Evolutionary conservation across 805 yeast genomes (phyloP).

Genomic region (Phaffomyces thermotolerans): DNA sequence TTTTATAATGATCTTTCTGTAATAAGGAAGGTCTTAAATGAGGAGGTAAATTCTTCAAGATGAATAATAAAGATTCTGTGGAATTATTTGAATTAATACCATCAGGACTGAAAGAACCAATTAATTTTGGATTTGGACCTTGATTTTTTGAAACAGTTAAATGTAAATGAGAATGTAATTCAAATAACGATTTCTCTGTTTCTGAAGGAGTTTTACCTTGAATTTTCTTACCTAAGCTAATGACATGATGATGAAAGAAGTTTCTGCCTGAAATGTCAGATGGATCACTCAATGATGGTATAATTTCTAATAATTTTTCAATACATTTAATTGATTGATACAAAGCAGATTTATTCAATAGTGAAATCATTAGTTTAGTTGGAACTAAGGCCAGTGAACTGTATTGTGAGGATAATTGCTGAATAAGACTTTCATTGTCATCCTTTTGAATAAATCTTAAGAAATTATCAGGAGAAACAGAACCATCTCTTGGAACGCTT

Average conservation of each 20-base stretch:
- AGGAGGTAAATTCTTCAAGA: constrained; percentile 49
- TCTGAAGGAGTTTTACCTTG: constrained; percentile 12
- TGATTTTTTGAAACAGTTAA: constrained; percentile 45
- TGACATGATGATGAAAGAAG: constrained; percentile 77
- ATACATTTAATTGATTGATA: constrained; percentile 50
- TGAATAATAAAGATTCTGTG: constrained; percentile 50
- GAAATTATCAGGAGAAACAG: constrained; percentile 18
- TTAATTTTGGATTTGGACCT: constrained; percentile 37
- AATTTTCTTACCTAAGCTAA: constrained; percentile 65
- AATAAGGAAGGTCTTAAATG: constrained; percentile 48
- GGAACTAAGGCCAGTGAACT: constrained; percentile 45
- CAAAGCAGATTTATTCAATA: constrained; percentile 60
- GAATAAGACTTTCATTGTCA: constrained; percentile 34
- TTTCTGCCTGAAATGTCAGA: constrained; percentile 76
- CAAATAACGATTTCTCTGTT: constrained; percentile 3
- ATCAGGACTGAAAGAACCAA: constrained; percentile 53
- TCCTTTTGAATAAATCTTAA: constrained; percentile 31
- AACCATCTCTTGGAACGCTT: neutral
- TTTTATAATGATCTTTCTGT: constrained; percentile 64
- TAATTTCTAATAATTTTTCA: constrained; percentile 42
- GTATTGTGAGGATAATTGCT: constrained; percentile 35
- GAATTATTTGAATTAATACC: constrained; percentile 54
- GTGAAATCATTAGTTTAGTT: constrained; percentile 46
- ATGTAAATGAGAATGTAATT: constrained; percentile 7
- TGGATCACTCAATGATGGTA: constrained; percentile 51